These are phyloP conservation scores for Tuber indicum DNA, from an alignment of 495 filamentous ascomycete genomes.

Conservation along the genomic window DNA sequence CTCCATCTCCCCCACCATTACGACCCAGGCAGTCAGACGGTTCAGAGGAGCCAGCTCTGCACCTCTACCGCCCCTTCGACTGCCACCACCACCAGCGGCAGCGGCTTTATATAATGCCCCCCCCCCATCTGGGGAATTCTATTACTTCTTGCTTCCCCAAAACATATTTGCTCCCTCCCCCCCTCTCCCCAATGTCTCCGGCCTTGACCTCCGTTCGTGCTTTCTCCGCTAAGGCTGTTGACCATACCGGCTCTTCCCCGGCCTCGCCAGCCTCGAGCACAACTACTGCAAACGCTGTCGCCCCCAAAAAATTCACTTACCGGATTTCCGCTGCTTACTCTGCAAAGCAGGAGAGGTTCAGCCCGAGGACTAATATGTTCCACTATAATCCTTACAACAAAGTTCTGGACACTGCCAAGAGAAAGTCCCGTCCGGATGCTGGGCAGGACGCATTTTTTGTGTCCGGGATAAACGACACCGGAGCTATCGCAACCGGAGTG, in stretches of 20 bases:
- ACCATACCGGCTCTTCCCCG: slow-evolving; percentile 6
- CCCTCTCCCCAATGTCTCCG: slow-evolving; percentile 22
- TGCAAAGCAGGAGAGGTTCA: slow-evolving; percentile 68
- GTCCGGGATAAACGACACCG: slow-evolving; percentile 58
- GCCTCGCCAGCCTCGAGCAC: slow-evolving; percentile 3
- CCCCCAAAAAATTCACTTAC: slow-evolving; percentile 51
- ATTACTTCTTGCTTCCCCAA: slow-evolving; percentile 34
- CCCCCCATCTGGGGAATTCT: slow-evolving; percentile 11
- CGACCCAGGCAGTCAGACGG: slow-evolving; percentile 21
- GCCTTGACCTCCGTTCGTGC: slow-evolving; percentile 27
- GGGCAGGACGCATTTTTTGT: slow-evolving; percentile 98
- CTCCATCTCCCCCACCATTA: slow-evolving; percentile 21
- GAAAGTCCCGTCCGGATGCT: slow-evolving; percentile 60
- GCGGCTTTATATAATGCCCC: slow-evolving; percentile 30
- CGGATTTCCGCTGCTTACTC: slow-evolving; percentile 63
- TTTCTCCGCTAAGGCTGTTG: slow-evolving; percentile 25
- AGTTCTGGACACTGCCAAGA: slow-evolving; percentile 52
- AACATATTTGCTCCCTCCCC: not conserved
- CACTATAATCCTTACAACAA: slow-evolving; percentile 64
- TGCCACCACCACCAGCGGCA: not conserved
- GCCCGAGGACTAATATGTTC: slow-evolving; percentile 63
- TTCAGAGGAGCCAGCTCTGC: slow-evolving; percentile 30
- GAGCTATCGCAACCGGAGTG: slow-evolving; percentile 68
- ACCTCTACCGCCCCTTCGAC: slow-evolving; percentile 8
- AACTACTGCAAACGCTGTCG: slow-evolving; percentile 27